Evolutionary conservation across 1,284 basidiomycete species (phyloP), one percentile per base, ranked within the genome.

Genomic region (Rhodofomes roseus): DNA sequence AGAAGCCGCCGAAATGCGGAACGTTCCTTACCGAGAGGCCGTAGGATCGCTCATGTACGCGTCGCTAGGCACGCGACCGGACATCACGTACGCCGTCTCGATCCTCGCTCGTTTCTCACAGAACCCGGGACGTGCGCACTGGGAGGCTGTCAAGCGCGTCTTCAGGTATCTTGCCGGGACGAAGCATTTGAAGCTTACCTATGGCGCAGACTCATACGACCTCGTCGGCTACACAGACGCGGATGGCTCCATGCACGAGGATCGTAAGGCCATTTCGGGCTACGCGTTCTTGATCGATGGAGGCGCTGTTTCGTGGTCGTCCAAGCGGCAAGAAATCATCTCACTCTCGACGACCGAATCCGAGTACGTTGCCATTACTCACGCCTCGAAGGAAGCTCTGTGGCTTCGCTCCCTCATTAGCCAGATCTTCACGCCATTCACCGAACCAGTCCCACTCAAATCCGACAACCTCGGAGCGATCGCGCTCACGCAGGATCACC

Each of bases 121-220:
- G 31, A 60, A 61, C 55, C 69, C 68, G 9, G 64, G 63, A 0
- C 29, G 22, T 0, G 60, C 52, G 0, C 80, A 82, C 63, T 79
- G 74, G 74, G 67, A 70, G 2, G 74, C 75, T 0, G 74, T 74
- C 1, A 73, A 77, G 18, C 70, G 71, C 2, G 69, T 80, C 2
- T 65, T 81, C 0, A 68, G 70, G 0, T 83, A 83, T 62, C 70
- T 82, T 1, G 71, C 74, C 18, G 74, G 75, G 3, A 79, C 80
- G 0, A 40, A 62, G 5, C 46, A 68, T 12, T 54, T 73, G 16
- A 64, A 66, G 39, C 68, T 80, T 22, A 58, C 61, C 18, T 68
- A 76, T 1, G 69, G 74, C 12, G 70, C 18, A 23, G 2, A 1
- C 3, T 25, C 20, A 1, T 41, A 44, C 39, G 16, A 55, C 23